phyloP scores from a whole-genome alignment of 306 rosid species.

The Hippophae rhamnoides region DNA sequence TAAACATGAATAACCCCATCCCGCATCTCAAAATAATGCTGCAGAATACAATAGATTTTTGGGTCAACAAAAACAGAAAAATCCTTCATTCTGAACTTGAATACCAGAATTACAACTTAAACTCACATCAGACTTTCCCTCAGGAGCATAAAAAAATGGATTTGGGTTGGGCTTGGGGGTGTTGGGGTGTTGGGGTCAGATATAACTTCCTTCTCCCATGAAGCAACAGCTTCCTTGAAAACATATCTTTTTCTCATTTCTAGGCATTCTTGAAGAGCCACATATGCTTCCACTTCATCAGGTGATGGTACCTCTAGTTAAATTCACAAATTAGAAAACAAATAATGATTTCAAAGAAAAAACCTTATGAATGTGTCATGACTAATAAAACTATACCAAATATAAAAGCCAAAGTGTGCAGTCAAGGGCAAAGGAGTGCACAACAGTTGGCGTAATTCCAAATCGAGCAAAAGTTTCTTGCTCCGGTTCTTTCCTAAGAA shows the following conservation, averaged over 20 bases:
- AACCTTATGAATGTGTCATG: too few relatives aligned
- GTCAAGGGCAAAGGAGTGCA: constrained; percentile 14
- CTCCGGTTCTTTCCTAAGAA: constrained; percentile 95
- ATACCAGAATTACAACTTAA: constrained; percentile 6
- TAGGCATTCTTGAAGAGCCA: constrained; percentile 89
- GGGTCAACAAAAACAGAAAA: constrained; percentile 5
- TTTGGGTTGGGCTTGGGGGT: constrained; percentile 77
- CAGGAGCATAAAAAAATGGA: constrained; percentile 56
- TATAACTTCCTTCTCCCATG: constrained; percentile 92
- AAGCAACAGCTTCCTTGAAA: constrained; percentile 73
- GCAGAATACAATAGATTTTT: constrained; percentile 24
- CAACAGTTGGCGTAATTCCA: constrained; percentile 67
- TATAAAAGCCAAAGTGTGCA: neutral
- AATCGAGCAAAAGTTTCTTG: constrained; percentile 83
- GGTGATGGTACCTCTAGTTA: constrained; percentile 68
- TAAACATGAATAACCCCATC: constrained; percentile 90
- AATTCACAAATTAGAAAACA: neutral
- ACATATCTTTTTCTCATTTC: constrained; percentile 73
- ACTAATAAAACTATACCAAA: too few relatives aligned
- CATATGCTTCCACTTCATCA: constrained; percentile 73
- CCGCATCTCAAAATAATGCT: constrained; percentile 89
- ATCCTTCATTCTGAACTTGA: neutral
- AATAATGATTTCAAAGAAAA: too few relatives aligned
- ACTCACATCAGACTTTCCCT: constrained; percentile 89
- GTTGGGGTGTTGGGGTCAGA: constrained; percentile 93